Base-by-base conservation (phyloP, 345 rosid genomes). In the Salix viminalis region DNA sequence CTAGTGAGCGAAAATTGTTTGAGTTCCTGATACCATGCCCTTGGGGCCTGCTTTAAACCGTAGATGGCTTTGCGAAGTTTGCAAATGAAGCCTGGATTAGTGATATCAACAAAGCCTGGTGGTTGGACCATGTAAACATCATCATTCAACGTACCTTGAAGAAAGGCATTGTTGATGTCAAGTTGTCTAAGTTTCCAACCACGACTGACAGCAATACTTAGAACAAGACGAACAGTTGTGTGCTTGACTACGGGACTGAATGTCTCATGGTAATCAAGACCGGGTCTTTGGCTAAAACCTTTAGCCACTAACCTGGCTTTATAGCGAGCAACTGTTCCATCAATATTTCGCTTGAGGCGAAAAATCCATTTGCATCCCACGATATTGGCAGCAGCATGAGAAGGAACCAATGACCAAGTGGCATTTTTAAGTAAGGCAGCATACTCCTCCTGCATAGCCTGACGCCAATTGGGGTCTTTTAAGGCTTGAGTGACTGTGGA, bases 1-100 rank as follows among this genome's bases (percentile, higher is more conserved):
- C 1, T 0, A 0, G 1, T 6, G 7, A 36, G 1, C 7, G 6
- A 8, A 1, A 36, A 36, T 1, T 36, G 39, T 6, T 7, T 6
- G 0, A 36, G 7, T 7, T 36, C 8, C 6, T 36, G 39, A 1
- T 36, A 23, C 30, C 30, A 60, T 0, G 65, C 65, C 26, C 65
- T 15, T 18, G 65, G 65, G 8, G 26, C 26, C 26, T 60, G 30
- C 23, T 60, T 60, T 1, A 60, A 10, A 4, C 65, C 65, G 10
- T 60, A 60, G 0, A 60, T 19, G 1, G 26, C 65, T 23, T 60
- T 60, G 21, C 12, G 65, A 8, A 60, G 65, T 30, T 60, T 60
- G 26, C n/a, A 16, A 1, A 60, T 2, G 7, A 60, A 15, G 24
- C 1, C 2, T 23, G 18, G 18, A 19, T 60, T 18, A 2, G 9